phyloP scores from a whole-genome alignment of 768 basidiomycete species.

The Trametes sanguinea region DNA sequence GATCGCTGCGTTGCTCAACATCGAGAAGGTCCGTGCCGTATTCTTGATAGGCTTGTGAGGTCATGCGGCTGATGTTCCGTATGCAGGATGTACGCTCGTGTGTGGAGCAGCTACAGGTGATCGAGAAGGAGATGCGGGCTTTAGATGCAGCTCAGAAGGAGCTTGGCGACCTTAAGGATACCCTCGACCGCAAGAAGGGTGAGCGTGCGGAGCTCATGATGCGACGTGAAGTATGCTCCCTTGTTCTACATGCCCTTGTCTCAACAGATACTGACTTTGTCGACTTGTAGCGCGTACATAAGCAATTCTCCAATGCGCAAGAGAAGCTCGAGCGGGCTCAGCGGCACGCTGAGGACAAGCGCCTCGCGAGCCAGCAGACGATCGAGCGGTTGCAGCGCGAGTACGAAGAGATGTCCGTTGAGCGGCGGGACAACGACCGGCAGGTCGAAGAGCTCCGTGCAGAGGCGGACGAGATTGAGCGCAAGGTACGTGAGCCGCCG shows the following conservation, averaged over 20 bases:
- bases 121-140: constrained; percentile 64
- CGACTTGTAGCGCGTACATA: constrained; percentile 64
- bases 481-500: constrained; percentile 47
- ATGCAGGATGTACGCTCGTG: constrained; percentile 68
- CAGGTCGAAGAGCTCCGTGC: constrained; percentile 74
- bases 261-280: neutral
- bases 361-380: constrained; percentile 66
- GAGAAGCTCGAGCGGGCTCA: constrained; percentile 83
- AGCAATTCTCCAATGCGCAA: constrained; percentile 78
- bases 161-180: constrained; percentile 66
- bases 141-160: constrained; percentile 70
- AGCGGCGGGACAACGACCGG: constrained; percentile 76
- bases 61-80: neutral
- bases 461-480: constrained; percentile 68
- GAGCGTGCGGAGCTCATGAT: constrained; percentile 70
- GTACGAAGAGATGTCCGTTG: constrained; percentile 76
- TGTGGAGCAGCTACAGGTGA: constrained; percentile 73
- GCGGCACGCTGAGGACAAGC: constrained; percentile 79
- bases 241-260: neutral
- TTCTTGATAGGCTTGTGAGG: neutral
- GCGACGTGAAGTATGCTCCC: constrained; percentile 59
- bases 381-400: constrained; percentile 77
- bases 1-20: constrained; percentile 64
- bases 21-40: constrained; percentile 62
- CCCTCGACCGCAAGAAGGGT: constrained; percentile 71